phyloP scores from a whole-genome alignment of 345 rosid genomes.

The Gossypium australe region DNA sequence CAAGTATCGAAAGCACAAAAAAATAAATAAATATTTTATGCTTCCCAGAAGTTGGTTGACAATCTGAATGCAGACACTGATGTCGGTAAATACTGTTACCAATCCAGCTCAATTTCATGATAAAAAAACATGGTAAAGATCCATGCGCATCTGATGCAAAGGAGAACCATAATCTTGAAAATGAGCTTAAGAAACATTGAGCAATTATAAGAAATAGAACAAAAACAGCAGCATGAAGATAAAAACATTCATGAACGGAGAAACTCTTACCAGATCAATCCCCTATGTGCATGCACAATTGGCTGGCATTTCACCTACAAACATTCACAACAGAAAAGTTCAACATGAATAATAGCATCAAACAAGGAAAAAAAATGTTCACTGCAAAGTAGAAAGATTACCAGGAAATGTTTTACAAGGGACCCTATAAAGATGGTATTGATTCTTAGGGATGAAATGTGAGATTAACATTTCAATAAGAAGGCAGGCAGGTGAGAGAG shows the following conservation, averaged over 20 bases:
- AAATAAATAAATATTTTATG: neutral
- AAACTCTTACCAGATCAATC: slow-evolving; percentile 62
- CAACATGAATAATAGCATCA: neutral
- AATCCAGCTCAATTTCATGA: neutral
- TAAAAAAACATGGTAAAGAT: neutral
- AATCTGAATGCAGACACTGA: neutral
- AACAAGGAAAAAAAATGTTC: neutral
- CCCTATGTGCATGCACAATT: slow-evolving; percentile 43
- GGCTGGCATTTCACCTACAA: slow-evolving; percentile 95
- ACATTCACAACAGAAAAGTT: slow-evolving; percentile 7
- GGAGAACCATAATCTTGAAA: neutral
- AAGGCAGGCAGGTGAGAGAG: neutral
- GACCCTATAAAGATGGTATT: neutral
- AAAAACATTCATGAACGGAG: slow-evolving; percentile 8
- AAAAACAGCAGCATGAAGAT: neutral
- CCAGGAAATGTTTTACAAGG: neutral
- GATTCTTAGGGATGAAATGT: neutral
- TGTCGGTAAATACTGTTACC: neutral
- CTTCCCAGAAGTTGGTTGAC: neutral
- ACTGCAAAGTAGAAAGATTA: neutral
- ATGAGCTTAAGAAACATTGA: neutral
- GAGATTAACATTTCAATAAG: neutral
- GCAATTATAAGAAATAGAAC: slow-evolving; percentile 3
- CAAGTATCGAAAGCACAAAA: neutral
- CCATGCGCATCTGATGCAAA: neutral